These are phyloP conservation scores for Pleurotus sapidus DNA, from an alignment of 768 basidiomycete species.

Conservation along the genomic window DNA sequence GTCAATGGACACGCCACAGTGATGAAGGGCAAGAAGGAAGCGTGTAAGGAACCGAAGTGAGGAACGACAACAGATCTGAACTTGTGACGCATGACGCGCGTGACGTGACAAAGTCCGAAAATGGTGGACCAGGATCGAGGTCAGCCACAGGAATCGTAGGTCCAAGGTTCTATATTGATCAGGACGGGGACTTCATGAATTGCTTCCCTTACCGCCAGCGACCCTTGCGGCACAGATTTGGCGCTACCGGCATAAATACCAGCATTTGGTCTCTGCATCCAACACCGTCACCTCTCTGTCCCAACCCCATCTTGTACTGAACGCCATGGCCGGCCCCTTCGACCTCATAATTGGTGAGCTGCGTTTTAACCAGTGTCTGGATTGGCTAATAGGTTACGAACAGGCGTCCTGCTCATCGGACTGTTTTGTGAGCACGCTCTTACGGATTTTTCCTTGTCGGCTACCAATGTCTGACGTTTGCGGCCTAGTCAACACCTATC, in stretches of 20 bases:
- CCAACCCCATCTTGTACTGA: background rate
- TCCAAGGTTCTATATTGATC: conserved; percentile 3
- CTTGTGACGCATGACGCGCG: too few relatives aligned
- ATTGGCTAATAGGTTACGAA: background rate
- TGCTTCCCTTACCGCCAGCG: background rate
- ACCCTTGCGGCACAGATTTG: conserved; percentile 1
- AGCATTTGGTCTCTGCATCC: background rate
- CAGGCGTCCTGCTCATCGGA: conserved; percentile 23
- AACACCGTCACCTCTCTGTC: background rate
- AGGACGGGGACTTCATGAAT: conserved; percentile 4
- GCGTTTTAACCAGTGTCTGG: background rate
- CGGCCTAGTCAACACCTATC: conserved; percentile 21
- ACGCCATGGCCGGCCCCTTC: conserved; percentile 3
- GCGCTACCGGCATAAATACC: background rate
- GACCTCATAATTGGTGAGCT: conserved; percentile 1
- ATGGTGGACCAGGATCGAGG: background rate
- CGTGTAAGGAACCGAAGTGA: too few relatives aligned
- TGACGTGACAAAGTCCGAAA: background rate
- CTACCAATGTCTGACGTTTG: background rate
- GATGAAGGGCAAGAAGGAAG: too few relatives aligned
- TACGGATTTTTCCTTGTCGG: background rate
- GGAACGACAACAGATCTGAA: too few relatives aligned
- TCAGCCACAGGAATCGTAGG: background rate
- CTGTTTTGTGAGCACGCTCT: conserved; percentile 19
- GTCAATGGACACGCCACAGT: too few relatives aligned